phyloP scores from a whole-genome alignment of 345 rosid species.

The Sisymbrium altissimum region DNA sequence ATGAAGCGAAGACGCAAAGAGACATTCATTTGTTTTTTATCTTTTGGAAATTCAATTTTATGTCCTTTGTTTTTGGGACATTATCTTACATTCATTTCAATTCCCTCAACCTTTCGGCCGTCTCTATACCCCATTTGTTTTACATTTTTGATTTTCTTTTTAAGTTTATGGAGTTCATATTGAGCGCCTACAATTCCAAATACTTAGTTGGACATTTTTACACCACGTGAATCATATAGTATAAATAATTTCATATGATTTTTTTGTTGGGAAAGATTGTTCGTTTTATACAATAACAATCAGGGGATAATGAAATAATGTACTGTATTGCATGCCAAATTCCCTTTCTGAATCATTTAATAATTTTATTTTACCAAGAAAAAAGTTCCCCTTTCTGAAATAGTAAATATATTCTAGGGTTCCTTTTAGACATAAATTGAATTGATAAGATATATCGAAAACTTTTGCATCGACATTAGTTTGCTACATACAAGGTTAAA shows the following conservation, averaged over 20 bases:
- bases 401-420: not conserved
- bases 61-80: conserved; percentile 33
- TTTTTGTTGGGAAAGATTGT: not conserved
- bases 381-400: too few relatives aligned
- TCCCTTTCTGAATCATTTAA: too few relatives aligned
- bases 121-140: conserved; percentile 21
- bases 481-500: not conserved
- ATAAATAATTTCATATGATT: not conserved
- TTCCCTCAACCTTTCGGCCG: conserved; percentile 26
- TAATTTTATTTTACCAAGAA: too few relatives aligned
- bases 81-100: conserved; percentile 26
- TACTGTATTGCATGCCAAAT: not conserved
- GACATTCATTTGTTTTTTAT: conserved; percentile 12
- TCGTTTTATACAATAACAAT: not conserved
- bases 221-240: conserved; percentile 9
- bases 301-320: not conserved
- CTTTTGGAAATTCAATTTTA: conserved; percentile 8
- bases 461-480: not conserved
- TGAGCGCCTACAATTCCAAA: conserved; percentile 25
- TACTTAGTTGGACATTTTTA: conserved; percentile 1
- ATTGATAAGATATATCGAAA: not conserved
- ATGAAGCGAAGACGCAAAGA: conserved; percentile 10
- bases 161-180: not conserved
- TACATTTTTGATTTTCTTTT: not conserved
- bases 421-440: not conserved